Conservation (phyloP, 2,329 filamentous ascomycete species). For the Colletotrichum destructivum region DNA sequence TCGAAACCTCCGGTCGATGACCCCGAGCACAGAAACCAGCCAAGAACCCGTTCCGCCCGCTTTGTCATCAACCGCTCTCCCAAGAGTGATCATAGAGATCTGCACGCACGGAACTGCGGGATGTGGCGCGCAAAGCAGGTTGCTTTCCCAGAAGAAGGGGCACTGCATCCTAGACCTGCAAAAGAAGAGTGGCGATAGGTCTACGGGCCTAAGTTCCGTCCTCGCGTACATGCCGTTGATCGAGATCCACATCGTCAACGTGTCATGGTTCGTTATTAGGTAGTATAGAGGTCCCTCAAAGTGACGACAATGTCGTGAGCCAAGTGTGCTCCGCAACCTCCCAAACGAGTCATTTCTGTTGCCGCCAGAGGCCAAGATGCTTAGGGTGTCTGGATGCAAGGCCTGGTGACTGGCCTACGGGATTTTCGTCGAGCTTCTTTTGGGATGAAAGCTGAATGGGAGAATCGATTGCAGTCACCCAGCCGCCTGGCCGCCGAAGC, state of each 20-base stretch:
- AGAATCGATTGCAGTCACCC: neutral
- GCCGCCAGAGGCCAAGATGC: constrained; percentile 44
- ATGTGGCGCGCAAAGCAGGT: constrained; percentile 44
- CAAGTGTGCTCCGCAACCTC: constrained; percentile 44
- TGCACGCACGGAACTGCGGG: constrained; percentile 49
- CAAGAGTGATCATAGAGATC: constrained; percentile 43
- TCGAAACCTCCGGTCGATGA: neutral
- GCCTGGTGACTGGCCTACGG: neutral
- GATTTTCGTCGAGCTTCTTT: neutral
- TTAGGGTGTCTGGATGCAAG: constrained; percentile 43
- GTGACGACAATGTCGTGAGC: constrained; percentile 45
- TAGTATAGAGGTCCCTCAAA: constrained; percentile 45
- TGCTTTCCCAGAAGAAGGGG: constrained; percentile 44
- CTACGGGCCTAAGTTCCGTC: constrained; percentile 44
- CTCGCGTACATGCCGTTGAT: constrained; percentile 45
- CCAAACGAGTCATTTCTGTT: constrained; percentile 44
- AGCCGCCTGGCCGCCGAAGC: constrained; percentile 20
- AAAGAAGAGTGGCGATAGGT: constrained; percentile 43
- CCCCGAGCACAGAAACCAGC: constrained; percentile 14
- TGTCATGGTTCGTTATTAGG: constrained; percentile 46
- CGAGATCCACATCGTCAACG: constrained; percentile 45
- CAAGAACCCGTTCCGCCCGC: constrained; percentile 36
- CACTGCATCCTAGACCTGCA: constrained; percentile 45
- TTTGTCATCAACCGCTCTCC: constrained; percentile 46
- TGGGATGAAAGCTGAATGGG: neutral